Evolutionary conservation across 2,329 filamentous ascomycete species (phyloP), one percentile per base, ranked within the genome.

Genomic region (Niveomyces coronatus): DNA sequence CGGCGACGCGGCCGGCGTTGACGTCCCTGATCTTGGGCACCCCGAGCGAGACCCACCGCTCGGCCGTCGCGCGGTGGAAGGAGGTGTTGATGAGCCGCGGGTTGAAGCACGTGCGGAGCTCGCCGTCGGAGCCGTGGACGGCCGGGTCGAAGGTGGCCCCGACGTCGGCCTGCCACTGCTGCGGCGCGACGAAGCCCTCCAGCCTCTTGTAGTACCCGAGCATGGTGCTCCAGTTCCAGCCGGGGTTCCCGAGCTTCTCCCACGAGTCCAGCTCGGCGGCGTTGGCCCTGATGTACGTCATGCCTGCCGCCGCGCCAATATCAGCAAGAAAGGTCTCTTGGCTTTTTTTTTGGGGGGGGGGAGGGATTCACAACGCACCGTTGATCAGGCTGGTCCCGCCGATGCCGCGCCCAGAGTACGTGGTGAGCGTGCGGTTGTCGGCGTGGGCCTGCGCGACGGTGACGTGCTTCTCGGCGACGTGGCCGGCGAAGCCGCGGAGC

Each of bases 161-260:
- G 2, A 49, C 51, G 1, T 46, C 49, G 1, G 43, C 40, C 43
- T 67, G 62, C 23, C 52, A 55, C 1, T 44, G 32, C 3, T 48
- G 53, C 1, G 64, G 64, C 0, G 47, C 31, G 1, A 53, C 51
- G 27, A 62, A 60, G 3, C 43, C 46, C 44, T 65, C 61, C 9
- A 62, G 57, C 47, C 63, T 62, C 22, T 61, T 64, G 46, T 67
- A 65, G 44, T 72, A 71, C 0, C 60, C 63, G 6, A 62, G 55
- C 17, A 75, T 49, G 4, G 53, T 47, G 1, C 64, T 49, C 60
- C 64, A 69, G 30, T 63, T 61, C 65, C 65, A 68, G 9, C 62
- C 64, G 2, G 50, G 37, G 38, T 65, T 67, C 2, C 64, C 64
- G 2, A 68, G 50, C 9, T 39, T 2, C 40, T 63, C 62, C 64